Evolutionary conservation across 768 basidiomycete genomes (phyloP).

Genomic region (Trametes elegans): DNA sequence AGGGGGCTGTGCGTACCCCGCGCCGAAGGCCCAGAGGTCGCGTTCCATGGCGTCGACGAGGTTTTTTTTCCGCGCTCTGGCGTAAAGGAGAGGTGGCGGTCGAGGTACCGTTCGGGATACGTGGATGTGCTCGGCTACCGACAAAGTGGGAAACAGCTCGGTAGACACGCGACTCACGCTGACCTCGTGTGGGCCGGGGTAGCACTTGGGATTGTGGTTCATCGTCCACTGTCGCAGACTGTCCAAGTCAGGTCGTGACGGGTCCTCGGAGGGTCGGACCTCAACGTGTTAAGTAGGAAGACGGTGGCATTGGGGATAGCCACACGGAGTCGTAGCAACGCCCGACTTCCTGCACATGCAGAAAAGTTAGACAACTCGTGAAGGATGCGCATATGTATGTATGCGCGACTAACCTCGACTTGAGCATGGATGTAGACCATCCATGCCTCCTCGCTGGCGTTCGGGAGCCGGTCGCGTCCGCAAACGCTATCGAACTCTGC

Average conservation of each 20-base stretch:
- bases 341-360: conserved; percentile 19
- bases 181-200: conserved; percentile 38
- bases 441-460: conserved; percentile 22
- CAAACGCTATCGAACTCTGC: conserved; percentile 28
- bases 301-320: conserved; percentile 33
- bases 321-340: conserved; percentile 29
- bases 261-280: not conserved
- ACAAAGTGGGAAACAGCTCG: no score
- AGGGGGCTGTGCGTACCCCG: conserved; percentile 36
- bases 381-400: no score
- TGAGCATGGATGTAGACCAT: conserved; percentile 29
- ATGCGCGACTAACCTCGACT: conserved; percentile 22
- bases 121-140: no score
- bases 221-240: conserved; percentile 20
- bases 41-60: conserved; percentile 40
- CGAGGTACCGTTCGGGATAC: conserved; percentile 44
- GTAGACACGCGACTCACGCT: conserved; percentile 15
- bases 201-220: conserved; percentile 32
- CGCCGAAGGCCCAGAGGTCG: conserved; percentile 53
- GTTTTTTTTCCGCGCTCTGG: conserved; percentile 44
- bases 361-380: not conserved
- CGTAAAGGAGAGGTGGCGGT: conserved; percentile 35
- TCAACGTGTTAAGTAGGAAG: conserved; percentile 27
- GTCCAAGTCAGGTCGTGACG: not conserved
- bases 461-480: conserved; percentile 26